phyloP scores from a whole-genome alignment of 257 asterid species.

The Cordia subcordata region DNA sequence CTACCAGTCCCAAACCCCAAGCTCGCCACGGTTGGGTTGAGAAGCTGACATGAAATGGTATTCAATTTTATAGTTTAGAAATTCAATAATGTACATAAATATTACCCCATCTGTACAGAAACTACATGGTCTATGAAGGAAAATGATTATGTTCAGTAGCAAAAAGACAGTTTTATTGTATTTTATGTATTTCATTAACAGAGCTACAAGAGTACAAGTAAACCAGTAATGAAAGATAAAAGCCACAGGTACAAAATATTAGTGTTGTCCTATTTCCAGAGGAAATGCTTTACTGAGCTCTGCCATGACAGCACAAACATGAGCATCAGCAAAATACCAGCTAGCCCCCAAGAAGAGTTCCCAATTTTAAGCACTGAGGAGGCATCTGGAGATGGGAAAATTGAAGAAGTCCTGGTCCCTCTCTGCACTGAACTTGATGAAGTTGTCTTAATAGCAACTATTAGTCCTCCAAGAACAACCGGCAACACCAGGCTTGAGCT shows the following conservation, averaged over 20 bases:
- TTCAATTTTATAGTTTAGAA: background rate
- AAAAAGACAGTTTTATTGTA: too few species aligned
- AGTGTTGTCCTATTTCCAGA: conserved; percentile 37
- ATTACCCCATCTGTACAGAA: background rate
- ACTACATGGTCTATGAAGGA: background rate
- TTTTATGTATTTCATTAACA: too few species aligned
- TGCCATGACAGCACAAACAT: conserved; percentile 59
- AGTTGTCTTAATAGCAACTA: conserved; percentile 62
- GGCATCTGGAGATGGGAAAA: conserved; percentile 11
- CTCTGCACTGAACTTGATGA: conserved; percentile 23
- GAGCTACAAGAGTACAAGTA: too few species aligned
- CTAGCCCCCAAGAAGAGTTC: conserved; percentile 66
- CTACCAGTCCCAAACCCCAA: conserved; percentile 19
- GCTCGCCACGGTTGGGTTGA: conserved; percentile 40
- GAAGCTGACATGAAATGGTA: conserved; percentile 34
- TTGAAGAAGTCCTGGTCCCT: conserved; percentile 3
- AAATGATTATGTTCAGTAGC: too few species aligned
- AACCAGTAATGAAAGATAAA: too few species aligned
- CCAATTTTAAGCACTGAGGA: conserved; percentile 41
- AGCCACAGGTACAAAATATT: too few species aligned
- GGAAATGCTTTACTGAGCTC: conserved; percentile 41
- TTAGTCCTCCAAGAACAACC: conserved; percentile 51
- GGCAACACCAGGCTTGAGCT: conserved; percentile 61
- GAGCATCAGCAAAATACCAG: conserved; percentile 56
- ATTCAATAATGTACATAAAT: background rate